Conservation (phyloP, 352 stramenopile species). For the Lagenidium sp. region DNA sequence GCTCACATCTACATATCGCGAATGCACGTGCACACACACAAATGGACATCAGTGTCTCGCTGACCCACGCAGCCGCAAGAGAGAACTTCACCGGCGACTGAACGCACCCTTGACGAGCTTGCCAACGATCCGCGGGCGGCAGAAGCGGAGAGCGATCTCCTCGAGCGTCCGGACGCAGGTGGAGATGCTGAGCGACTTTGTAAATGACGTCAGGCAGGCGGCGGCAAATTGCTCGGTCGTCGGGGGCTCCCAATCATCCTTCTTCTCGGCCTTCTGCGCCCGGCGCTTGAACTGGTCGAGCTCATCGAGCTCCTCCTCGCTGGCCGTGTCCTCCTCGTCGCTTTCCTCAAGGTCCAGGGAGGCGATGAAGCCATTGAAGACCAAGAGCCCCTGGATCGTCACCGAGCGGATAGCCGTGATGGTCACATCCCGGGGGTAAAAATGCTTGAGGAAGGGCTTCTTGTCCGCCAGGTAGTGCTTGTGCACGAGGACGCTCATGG, state of each 20-base stretch:
- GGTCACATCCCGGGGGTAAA: conserved; percentile 56
- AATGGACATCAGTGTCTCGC: neutral
- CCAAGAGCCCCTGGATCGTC: conserved; percentile 56
- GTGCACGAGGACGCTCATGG: conserved; percentile 52
- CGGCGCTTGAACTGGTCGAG: conserved; percentile 20
- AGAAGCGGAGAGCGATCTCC: conserved; percentile 45
- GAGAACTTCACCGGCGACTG: no score
- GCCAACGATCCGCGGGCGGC: conserved; percentile 43
- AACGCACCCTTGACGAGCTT: conserved; percentile 76
- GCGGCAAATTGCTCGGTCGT: conserved; percentile 46
- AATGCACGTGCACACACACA: no score
- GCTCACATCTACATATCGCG: conserved; percentile 40
- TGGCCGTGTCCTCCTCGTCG: conserved; percentile 31
- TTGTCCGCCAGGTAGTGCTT: conserved; percentile 76
- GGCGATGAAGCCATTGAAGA: conserved; percentile 73
- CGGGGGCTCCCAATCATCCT: conserved; percentile 35
- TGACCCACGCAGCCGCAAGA: no score
- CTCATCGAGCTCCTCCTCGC: conserved; percentile 27
- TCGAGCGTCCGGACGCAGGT: conserved; percentile 72
- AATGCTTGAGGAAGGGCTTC: conserved; percentile 82
- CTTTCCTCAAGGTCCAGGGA: conserved; percentile 59
- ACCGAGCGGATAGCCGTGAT: conserved; percentile 53
- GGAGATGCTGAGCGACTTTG: conserved; percentile 75
- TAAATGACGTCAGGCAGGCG: conserved; percentile 47
- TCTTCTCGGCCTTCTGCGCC: conserved; percentile 7